Base-by-base conservation (phyloP, 257 asterid genomes). In the Solanum tarijense region DNA sequence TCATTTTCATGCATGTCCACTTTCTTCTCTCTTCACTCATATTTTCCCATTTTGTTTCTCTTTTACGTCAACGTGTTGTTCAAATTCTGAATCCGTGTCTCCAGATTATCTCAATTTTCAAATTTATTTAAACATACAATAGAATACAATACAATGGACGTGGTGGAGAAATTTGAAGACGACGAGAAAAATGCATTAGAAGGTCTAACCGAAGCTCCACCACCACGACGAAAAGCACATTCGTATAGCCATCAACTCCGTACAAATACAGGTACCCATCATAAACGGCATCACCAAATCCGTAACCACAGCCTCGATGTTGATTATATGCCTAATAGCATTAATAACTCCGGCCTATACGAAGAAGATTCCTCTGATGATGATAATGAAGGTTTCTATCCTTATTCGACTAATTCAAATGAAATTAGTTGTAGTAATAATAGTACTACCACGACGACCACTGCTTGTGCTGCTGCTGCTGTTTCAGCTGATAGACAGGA, bases 221-320 rank as follows among this genome's bases (percentile, higher is more conserved):
- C 94, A 88, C 94, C 93, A 85, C 92, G 84, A 75, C 91, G 92
- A 87, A 94, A 94, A 36, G 89, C 90, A 6, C 91, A 92, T 5
- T 93, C 94, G 1, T 92, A 94, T 86, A 93, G 97, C 94, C 97
- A 95, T n/a, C 95, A 94, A 88, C 90, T 95, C 13, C 74, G 97
- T 2, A 88, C 93, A 16, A 88, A 86, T 90, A 93, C 97, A 71
- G 94, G 90, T 29, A 93, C 96, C 27, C 91, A 89, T 88, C 88
- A 89, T 88, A 93, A 92, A 89, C 92, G 92, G 8, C 90, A 90
- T 5, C 92, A 92, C 78, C 95, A 94, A 89, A 87, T 92, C 41
- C 94, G 98, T 43, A 94, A 95, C 23, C 98, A 94, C 87, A 95
- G 97, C 92, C 96, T 95, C 6, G 94, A 91, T 87, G 97, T 93